Percentiles rank a stretch among this genome's conserved stretches.
Evolutionary conservation across 2,329 filamentous ascomycete genomes (phyloP).

Genomic region (Westerdykella sp.): DNA sequence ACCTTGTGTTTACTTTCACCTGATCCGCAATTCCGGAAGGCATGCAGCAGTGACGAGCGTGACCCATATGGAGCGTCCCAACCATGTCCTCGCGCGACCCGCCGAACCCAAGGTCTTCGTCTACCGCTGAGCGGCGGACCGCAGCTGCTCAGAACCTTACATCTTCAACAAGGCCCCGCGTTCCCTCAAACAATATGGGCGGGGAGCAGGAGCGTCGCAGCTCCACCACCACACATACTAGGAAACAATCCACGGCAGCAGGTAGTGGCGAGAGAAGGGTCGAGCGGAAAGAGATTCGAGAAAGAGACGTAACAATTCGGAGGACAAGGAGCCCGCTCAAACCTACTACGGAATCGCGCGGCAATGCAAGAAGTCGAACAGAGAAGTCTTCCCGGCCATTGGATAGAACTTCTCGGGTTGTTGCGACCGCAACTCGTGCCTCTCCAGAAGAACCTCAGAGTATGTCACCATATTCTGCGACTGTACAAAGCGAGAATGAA

Average conservation of each 20-base stretch:
- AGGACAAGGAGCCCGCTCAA: constrained; percentile 36
- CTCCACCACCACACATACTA: constrained; percentile 22
- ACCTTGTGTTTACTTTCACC: no score
- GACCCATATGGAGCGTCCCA: constrained; percentile 2
- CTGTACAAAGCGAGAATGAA: not conserved
- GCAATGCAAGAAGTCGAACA: constrained; percentile 26
- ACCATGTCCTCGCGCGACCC: constrained; percentile 32
- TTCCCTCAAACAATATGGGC: constrained; percentile 18
- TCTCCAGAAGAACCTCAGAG: constrained; percentile 20
- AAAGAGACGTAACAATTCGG: constrained; percentile 30
- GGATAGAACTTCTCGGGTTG: constrained; percentile 19
- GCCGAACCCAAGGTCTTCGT: constrained; percentile 23
- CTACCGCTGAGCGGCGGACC: constrained; percentile 28
- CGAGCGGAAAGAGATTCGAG: constrained; percentile 32
- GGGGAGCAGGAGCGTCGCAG: constrained; percentile 25
- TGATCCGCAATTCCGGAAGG: no score
- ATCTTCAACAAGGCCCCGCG: constrained; percentile 34
- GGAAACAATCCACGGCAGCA: constrained; percentile 21
- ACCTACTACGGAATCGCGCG: constrained; percentile 27
- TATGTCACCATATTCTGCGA: constrained; percentile 2
- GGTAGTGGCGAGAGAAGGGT: constrained; percentile 27
- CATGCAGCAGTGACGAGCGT: not conserved
- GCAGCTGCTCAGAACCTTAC: constrained; percentile 22
- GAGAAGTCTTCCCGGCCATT: constrained; percentile 26
- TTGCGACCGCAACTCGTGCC: constrained; percentile 16